These are phyloP conservation scores for Pleurotus sapidus DNA, from an alignment of 768 basidiomycete species.

Conservation along the genomic window DNA sequence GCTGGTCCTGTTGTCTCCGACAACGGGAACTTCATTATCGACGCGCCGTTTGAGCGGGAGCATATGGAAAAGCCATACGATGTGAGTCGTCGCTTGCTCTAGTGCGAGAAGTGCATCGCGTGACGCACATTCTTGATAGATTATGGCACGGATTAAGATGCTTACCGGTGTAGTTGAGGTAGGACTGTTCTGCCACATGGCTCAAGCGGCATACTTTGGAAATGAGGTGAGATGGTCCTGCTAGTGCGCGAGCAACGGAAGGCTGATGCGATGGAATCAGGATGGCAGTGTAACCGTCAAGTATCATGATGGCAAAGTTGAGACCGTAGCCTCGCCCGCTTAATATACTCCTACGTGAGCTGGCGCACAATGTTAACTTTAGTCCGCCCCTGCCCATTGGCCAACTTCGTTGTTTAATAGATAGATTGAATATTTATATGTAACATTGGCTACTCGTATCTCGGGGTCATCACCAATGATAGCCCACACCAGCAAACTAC, in stretches of 20 bases:
- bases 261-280: constrained; percentile 25
- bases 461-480: no score
- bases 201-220: constrained; percentile 95
- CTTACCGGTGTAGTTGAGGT: constrained; percentile 99
- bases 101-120: neutral
- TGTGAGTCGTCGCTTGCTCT: constrained; percentile 31
- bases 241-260: no score
- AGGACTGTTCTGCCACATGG: constrained; percentile 93
- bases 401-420: no score
- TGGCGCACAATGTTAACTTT: no score
- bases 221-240: constrained; percentile 52
- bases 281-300: constrained; percentile 71
- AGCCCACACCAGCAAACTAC: no score
- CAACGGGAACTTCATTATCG: constrained; percentile 97
- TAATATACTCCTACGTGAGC: neutral
- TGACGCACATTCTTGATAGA: constrained; percentile 35
- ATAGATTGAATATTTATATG: no score
- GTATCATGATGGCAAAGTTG: constrained; percentile 46
- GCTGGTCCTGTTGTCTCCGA: constrained; percentile 97
- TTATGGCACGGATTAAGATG: constrained; percentile 83
- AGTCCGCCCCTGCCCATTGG: no score
- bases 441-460: no score
- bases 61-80: constrained; percentile 63
- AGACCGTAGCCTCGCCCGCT: constrained; percentile 14
- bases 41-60: constrained; percentile 82